Evolutionary conservation across 176 grass and related monocot species (phyloP), one percentile per base, ranked within the genome.

Genomic region (Eragrostis curvula): DNA sequence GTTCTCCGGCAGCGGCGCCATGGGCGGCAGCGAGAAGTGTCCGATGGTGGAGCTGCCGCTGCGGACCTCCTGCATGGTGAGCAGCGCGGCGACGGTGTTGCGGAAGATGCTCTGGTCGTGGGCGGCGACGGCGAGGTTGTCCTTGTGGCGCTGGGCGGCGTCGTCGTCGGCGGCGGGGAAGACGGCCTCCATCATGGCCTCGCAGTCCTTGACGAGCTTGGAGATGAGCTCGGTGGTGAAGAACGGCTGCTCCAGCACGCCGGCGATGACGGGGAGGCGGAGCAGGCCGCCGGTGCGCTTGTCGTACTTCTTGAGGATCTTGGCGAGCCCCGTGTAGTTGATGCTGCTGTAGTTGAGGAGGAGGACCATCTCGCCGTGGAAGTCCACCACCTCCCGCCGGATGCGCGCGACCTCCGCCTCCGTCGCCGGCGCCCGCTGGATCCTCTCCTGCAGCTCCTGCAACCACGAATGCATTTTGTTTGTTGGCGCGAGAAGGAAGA

Each of bases 221-320:
- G 85, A 90, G 17, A 97, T 69, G 53, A 94, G 85, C 47, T 97
- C 95, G 12, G 92, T 97, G 7, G 95, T 90, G 83, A 94, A 97
- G 87, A 97, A 97, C 9, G 95, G 95, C 58, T 94, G 95, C 51
- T 87, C 81, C 41, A 94, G 89, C 8, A 94, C 95, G 32, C 81
- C 61, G 25, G 93, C 89, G 77, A 92, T 94, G 71, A 94, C 93
- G 17, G 95, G 90, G 21, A 92, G 91, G 24, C 92, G 83, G 30
- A 97, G 84, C 56, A 91, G 79, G 61, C 86, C 89, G 47, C 90
- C 95, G 0, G 92, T 94, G 75, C 85, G 86, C 86, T 97, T 97
- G 76, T 97, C 95, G 80, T 94, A 90, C 83, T 97, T 97, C 85
- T 97, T 97, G 55, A 97, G 86, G 56, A 97, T 97, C 79, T 97